phyloP scores from a whole-genome alignment of 2,329 filamentous ascomycete genomes.

The Aspergillus neoniger region DNA sequence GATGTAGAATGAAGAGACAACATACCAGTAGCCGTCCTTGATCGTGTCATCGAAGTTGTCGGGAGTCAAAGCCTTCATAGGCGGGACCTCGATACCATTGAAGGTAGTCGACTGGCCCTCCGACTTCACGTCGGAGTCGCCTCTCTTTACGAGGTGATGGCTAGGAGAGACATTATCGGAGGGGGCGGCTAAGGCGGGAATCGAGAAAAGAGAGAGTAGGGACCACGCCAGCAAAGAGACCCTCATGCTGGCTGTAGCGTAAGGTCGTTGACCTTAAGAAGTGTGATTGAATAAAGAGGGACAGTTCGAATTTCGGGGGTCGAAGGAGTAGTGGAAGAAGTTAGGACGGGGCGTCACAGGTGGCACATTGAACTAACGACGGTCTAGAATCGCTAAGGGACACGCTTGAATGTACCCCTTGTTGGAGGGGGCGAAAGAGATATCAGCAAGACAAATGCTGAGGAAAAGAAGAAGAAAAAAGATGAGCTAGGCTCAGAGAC shows the following conservation, averaged over 20 bases:
- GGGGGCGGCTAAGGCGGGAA: slow-evolving; percentile 35
- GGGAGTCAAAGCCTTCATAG: slow-evolving; percentile 51
- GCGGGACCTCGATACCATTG: slow-evolving; percentile 55
- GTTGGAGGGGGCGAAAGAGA: neutral
- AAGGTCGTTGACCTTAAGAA: slow-evolving; percentile 22
- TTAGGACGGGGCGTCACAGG: slow-evolving; percentile 27
- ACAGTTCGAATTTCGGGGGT: slow-evolving; percentile 13
- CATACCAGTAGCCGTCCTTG: slow-evolving; percentile 55
- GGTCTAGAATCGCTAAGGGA: slow-evolving; percentile 13
- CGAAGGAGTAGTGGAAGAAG: slow-evolving; percentile 19
- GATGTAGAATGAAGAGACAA: slow-evolving; percentile 7
- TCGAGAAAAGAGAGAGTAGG: slow-evolving; percentile 39
- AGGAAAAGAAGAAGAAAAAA: neutral
- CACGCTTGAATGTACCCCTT: slow-evolving; percentile 12
- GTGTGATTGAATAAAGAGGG: slow-evolving; percentile 12
- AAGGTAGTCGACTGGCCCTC: slow-evolving; percentile 46
- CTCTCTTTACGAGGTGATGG: slow-evolving; percentile 33
- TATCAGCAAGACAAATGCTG: neutral
- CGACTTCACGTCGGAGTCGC: slow-evolving; percentile 17
- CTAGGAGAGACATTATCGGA: slow-evolving; percentile 21
- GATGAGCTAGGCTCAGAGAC: neutral
- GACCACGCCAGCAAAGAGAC: slow-evolving; percentile 41
- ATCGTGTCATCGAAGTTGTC: slow-evolving; percentile 51
- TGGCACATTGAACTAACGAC: slow-evolving; percentile 32
- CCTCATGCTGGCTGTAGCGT: slow-evolving; percentile 36